phyloP scores from a whole-genome alignment of 164 flowering plant genomes.

The Hamamelis virginiana region DNA sequence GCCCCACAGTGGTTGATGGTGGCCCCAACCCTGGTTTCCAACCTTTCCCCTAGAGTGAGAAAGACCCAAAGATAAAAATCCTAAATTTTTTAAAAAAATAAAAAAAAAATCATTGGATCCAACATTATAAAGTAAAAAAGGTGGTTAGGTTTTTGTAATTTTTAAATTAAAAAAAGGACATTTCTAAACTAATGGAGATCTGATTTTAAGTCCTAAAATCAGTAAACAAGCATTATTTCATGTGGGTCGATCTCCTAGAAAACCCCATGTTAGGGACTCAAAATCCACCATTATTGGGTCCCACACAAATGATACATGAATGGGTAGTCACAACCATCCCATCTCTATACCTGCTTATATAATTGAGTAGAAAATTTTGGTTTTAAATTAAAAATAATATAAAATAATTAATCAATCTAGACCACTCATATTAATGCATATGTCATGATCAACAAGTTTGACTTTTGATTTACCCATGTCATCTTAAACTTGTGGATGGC shows the following conservation, averaged over 20 bases:
- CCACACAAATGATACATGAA: too few relatives aligned
- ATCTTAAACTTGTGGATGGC: background rate
- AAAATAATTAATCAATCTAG: background rate
- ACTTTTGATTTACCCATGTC: background rate
- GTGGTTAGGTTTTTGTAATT: conserved; percentile 12
- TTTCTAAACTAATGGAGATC: conserved; percentile 18
- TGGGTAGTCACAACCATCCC: too few relatives aligned
- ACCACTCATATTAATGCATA: background rate
- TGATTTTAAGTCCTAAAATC: conserved; percentile 21
- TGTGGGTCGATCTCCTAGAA: conserved; percentile 11
- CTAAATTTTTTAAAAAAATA: too few relatives aligned
- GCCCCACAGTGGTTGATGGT: conserved; percentile 23
- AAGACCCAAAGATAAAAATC: conserved; percentile 13
- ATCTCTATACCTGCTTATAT: too few relatives aligned
- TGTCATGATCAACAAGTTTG: background rate
- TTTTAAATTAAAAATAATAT: background rate
- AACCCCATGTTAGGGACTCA: conserved; percentile 7
- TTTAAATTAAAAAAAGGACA: background rate
- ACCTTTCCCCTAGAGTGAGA: conserved; percentile 13
- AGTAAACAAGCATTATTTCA: conserved; percentile 19
- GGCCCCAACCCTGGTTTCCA: conserved; percentile 19
- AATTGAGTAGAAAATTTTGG: background rate
- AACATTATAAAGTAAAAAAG: conserved; percentile 21
- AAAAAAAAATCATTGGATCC: conserved; percentile 37
- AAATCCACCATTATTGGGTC: too few relatives aligned